phyloP scores from a whole-genome alignment of 2,329 filamentous ascomycete genomes.

The Penicillium sp. region DNA sequence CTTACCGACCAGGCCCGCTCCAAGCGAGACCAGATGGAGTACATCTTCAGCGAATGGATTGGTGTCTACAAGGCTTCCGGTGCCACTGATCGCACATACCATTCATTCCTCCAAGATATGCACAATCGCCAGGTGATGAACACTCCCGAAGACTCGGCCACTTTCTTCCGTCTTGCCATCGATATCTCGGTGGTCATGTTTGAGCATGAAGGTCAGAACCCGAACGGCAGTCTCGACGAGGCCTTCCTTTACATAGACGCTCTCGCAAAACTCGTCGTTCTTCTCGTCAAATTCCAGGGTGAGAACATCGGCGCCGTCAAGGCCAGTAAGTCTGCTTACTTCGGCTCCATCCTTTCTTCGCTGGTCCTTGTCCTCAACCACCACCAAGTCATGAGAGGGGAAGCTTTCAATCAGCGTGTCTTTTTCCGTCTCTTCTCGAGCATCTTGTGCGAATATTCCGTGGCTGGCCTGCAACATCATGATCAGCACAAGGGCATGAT shows the following conservation, averaged over 20 bases:
- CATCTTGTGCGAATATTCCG: conserved; percentile 71
- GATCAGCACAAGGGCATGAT: conserved; percentile 67
- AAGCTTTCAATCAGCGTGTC: conserved; percentile 79
- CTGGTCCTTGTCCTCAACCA: conserved; percentile 77
- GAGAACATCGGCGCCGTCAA: conserved; percentile 59
- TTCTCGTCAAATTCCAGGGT: conserved; percentile 70
- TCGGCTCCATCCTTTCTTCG: conserved; percentile 76
- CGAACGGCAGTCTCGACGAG: conserved; percentile 59
- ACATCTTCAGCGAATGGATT: conserved; percentile 95
- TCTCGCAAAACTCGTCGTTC: conserved; percentile 73
- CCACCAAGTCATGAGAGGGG: conserved; percentile 75
- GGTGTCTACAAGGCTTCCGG: conserved; percentile 75
- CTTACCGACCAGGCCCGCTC: conserved; percentile 57
- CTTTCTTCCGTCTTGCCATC: conserved; percentile 77
- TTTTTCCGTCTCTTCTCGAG: conserved; percentile 89
- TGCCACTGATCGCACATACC: conserved; percentile 67
- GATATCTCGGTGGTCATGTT: conserved; percentile 76
- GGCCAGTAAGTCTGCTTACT: conserved; percentile 64
- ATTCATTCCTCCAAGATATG: conserved; percentile 80
- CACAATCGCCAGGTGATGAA: conserved; percentile 70
- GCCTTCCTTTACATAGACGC: conserved; percentile 70
- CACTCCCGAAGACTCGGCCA: conserved; percentile 69
- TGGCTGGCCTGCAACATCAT: conserved; percentile 56
- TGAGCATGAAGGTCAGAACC: conserved; percentile 65
- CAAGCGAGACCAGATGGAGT: conserved; percentile 81